Evolutionary conservation across 495 filamentous ascomycete species (phyloP).

Genomic region (Recurvomyces mirabilis): DNA sequence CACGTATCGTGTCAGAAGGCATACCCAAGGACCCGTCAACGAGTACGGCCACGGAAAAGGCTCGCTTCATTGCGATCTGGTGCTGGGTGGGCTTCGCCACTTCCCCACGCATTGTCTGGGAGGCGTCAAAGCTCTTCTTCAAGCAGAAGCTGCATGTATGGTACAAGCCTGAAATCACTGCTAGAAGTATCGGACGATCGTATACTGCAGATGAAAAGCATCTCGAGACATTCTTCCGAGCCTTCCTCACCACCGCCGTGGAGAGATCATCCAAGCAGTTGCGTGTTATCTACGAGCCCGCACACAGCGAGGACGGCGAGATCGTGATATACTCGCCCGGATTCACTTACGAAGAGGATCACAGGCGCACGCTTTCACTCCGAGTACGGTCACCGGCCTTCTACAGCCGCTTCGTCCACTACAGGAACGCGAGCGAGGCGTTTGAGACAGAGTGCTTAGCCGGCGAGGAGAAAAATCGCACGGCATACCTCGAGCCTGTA

Average conservation of each 20-base stretch:
- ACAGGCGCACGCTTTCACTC: conserved; percentile 25
- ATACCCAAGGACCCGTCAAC: conserved; percentile 38
- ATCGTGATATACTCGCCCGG: conserved; percentile 15
- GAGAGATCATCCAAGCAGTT: conserved; percentile 31
- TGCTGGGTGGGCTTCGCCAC: conserved; percentile 54
- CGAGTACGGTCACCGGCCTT: conserved; percentile 48
- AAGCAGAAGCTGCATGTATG: conserved; percentile 43
- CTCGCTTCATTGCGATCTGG: conserved; percentile 43
- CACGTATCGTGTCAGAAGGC: conserved; percentile 39
- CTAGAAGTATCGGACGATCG: conserved; percentile 38
- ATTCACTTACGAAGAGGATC: conserved; percentile 21
- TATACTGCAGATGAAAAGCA: conserved; percentile 18
- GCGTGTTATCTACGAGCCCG: conserved; percentile 40
- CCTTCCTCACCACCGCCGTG: conserved; percentile 40
- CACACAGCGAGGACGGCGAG: conserved; percentile 14
- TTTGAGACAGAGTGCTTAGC: conserved; percentile 37
- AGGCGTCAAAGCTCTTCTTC: conserved; percentile 47
- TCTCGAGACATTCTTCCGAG: conserved; percentile 42
- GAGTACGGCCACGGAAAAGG: conserved; percentile 32
- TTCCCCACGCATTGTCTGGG: conserved; percentile 47
- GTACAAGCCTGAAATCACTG: conserved; percentile 45
- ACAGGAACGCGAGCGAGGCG: conserved; percentile 40
- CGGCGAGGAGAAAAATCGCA: conserved; percentile 36
- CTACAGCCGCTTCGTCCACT: conserved; percentile 47
- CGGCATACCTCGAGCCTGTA: conserved; percentile 40